Percentiles rank a stretch among this genome's conserved stretches.
Evolutionary conservation across 495 filamentous ascomycete genomes (phyloP).

Genomic region (Podospora anserina): DNA sequence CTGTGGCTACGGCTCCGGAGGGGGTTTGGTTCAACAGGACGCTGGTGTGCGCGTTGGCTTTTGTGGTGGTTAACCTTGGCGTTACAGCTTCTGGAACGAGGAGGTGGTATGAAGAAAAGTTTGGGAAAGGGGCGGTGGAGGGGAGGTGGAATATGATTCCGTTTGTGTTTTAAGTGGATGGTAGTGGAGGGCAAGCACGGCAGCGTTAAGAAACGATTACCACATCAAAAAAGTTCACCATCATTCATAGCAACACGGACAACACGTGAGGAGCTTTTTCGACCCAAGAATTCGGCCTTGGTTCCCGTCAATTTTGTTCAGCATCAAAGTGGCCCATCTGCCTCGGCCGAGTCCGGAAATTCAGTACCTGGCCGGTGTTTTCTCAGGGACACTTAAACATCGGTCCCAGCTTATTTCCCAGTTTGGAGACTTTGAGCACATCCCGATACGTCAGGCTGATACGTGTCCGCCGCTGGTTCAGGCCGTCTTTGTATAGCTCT

Average conservation of each 20-base stretch:
- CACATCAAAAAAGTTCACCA: not conserved
- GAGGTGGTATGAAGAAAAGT: constrained; percentile 76
- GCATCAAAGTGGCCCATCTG: constrained; percentile 8
- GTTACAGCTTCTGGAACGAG: constrained; percentile 74
- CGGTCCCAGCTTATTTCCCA: constrained; percentile 64
- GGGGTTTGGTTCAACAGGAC: constrained; percentile 66
- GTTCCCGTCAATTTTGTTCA: not conserved
- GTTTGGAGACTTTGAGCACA: constrained; percentile 78
- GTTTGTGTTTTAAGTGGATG: constrained; percentile 56
- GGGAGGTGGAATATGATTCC: constrained; percentile 83
- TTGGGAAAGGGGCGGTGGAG: constrained; percentile 64
- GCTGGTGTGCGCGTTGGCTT: constrained; percentile 61
- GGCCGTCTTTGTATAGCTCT: constrained; percentile 54
- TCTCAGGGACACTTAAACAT: constrained; percentile 38
- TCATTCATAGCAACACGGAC: not conserved
- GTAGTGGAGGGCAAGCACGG: no score
- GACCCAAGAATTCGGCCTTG: not conserved
- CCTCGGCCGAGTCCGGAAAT: constrained; percentile 10
- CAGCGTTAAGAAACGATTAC: not conserved
- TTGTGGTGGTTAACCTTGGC: constrained; percentile 77
- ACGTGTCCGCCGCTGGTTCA: constrained; percentile 61
- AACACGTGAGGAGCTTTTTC: not conserved
- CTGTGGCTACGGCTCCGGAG: constrained; percentile 67
- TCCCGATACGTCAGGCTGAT: constrained; percentile 91
- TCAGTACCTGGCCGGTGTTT: not conserved